These are phyloP conservation scores for Gracilaria domingensis DNA, from an alignment of 23 red algal genomes.

Conservation along the genomic window DNA sequence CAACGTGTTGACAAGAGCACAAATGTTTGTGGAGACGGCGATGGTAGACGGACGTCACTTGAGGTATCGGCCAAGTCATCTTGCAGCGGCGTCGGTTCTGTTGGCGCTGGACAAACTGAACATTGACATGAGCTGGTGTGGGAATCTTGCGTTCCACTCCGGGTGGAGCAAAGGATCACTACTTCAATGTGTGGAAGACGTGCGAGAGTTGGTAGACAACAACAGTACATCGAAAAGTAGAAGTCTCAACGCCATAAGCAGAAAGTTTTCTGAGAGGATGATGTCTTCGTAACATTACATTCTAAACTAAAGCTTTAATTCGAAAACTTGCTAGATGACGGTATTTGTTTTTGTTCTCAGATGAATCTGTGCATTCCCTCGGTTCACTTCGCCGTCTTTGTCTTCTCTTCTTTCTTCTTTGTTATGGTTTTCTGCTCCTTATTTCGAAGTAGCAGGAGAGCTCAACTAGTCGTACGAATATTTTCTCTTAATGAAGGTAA, in stretches of 20 bases:
- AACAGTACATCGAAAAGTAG: neutral
- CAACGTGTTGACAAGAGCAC: neutral
- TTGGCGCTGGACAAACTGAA: neutral
- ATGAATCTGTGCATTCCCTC: too few relatives aligned
- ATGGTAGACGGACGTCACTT: slow-evolving; percentile 18
- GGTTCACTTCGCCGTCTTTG: too few relatives aligned
- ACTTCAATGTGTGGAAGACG: neutral
- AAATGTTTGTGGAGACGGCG: neutral
- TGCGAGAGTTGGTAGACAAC: neutral
- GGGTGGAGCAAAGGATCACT: neutral
- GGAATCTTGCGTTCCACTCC: slow-evolving; percentile 10
- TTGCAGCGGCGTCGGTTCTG: neutral
- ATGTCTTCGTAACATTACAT: too few relatives aligned
- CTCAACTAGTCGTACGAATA: too few relatives aligned
- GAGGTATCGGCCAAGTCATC: slow-evolving; percentile 15
- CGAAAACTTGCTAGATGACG: too few relatives aligned
- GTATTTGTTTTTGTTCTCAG: too few relatives aligned
- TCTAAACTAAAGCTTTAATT: too few relatives aligned
- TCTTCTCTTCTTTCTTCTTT: too few relatives aligned
- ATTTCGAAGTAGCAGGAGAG: too few relatives aligned
- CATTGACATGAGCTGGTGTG: neutral
- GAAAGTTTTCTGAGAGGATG: too few relatives aligned
- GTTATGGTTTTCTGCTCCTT: too few relatives aligned
- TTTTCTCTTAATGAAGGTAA: too few relatives aligned
- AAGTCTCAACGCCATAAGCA: neutral